Evolutionary conservation across 1,284 basidiomycete genomes (phyloP), one percentile per base, ranked within the genome.

Genomic region (Fereydounia khargensis): DNA sequence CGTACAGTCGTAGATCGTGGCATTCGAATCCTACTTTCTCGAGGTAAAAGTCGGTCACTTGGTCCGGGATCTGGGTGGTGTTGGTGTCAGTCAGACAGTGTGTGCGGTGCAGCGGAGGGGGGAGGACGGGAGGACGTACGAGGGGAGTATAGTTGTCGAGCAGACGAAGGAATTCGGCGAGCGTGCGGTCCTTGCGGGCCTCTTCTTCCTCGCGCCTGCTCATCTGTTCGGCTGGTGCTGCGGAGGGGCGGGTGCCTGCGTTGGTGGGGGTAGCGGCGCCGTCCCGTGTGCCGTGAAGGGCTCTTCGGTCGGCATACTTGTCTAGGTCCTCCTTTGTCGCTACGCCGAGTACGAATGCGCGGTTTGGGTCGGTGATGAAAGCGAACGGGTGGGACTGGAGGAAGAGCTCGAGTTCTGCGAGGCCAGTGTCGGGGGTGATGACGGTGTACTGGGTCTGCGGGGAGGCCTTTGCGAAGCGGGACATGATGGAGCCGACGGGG

Each of bases 61-160:
- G 91, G 74, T 94, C 95, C 2, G 95, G 95, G 63, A 99, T 91
- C 76, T 98, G 77, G 27, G 95, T 95, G 68, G 95, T 89, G 76
- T 96, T 96, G 33, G 94, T 91, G 70, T 98, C 94, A 27, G 98
- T 81, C 86, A 94, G 89, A 37, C 91, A n/a, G n/a, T n/a, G n/a
- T n/a, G n/a, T n/a, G n/a, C n/a, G n/a, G 25, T 39, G 38, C n/a
- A 25, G 23, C 20, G 13, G 20, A 17, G n/a, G 13, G 6, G 17
- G 16, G 10, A 81, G 84, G 55, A 67, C 92, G 91, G n/a, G n/a
- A n/a, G n/a, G n/a, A n/a, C n/a, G n/a, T n/a, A n/a, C n/a, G 76
- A 99, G 77, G 27, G 95, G 95, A 68, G 95, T 89, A 76, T 96
- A 96, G 33, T 94, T 91, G 70, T 98, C 94, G 28, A 99, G 81